Percentiles rank a stretch among this genome's conserved stretches.
Conservation (phyloP, 129 eudicot species). For the Flaveria linearis region DNA sequence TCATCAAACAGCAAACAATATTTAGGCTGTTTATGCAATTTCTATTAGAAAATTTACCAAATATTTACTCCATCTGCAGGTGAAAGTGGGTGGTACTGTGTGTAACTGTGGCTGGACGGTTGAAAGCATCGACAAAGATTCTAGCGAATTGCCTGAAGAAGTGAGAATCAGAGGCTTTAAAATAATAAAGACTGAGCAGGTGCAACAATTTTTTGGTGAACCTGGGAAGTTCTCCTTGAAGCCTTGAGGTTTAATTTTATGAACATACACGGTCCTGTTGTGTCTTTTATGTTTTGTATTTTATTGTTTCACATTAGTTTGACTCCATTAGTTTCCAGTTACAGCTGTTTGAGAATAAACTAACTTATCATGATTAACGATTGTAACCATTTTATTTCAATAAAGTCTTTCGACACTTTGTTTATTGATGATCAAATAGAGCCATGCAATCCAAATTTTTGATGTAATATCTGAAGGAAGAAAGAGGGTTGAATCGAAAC, state of each 20-base stretch:
- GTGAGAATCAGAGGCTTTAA: constrained; percentile 83
- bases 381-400: constrained; percentile 5
- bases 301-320: constrained; percentile 8
- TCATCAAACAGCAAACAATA: not conserved
- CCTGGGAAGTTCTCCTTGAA: constrained; percentile 70
- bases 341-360: not conserved
- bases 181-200: constrained; percentile 76
- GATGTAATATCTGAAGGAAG: not conserved
- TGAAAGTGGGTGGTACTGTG: constrained; percentile 70
- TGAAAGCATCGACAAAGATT: constrained; percentile 69
- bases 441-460: not conserved
- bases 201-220: constrained; percentile 53
- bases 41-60: not conserved
- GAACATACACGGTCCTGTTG: not conserved
- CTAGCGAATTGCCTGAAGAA: constrained; percentile 64
- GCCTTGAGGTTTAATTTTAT: constrained; percentile 38
- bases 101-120: constrained; percentile 78
- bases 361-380: not conserved
- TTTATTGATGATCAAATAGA: not conserved
- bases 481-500: not conserved
- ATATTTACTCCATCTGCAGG: constrained; percentile 44
- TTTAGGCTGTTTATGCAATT: not conserved
- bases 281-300: constrained; percentile 1
- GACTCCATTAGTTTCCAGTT: not conserved
- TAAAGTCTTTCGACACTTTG: not conserved